These are phyloP conservation scores for Quercus robur DNA, from an alignment of 306 rosid genomes.

Conservation along the genomic window DNA sequence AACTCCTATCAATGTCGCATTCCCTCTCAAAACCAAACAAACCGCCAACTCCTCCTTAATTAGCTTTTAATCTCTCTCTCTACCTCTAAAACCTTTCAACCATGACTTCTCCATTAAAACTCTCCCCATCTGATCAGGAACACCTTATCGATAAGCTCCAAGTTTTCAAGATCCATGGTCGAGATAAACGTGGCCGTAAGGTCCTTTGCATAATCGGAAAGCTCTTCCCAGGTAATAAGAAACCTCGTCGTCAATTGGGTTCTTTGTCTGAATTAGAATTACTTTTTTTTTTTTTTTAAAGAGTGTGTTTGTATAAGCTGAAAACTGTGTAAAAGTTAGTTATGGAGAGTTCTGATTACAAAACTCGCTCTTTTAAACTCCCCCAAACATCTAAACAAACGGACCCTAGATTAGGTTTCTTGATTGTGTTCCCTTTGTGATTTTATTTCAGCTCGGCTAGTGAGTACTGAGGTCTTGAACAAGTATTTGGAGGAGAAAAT, in stretches of 20 bases:
- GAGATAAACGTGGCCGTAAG: conserved; percentile 26
- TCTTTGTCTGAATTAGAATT: no score
- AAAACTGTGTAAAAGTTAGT: no score
- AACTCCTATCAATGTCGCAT: neutral
- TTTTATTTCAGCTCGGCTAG: conserved; percentile 20
- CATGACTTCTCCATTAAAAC: conserved; percentile 7
- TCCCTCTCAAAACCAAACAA: neutral
- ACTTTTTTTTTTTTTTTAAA: no score
- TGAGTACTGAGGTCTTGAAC: conserved; percentile 27
- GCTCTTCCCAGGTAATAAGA: conserved; percentile 27
- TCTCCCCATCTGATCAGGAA: conserved; percentile 17
- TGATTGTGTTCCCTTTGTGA: no score
- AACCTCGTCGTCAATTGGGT: no score
- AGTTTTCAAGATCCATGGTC: conserved; percentile 36
- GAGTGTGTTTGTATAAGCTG: no score
- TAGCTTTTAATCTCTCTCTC: no score
- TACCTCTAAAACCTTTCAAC: neutral
- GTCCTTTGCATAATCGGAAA: conserved; percentile 38
- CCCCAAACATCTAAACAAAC: no score
- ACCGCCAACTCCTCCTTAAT: neutral
- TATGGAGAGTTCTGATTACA: no score
- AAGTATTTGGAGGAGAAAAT: conserved; percentile 27
- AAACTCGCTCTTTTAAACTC: no score
- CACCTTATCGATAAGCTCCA: conserved; percentile 20
- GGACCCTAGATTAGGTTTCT: no score